A percentile compares a stretch with the other conserved stretches of the same genome.
phyloP scores from a whole-genome alignment of 768 basidiomycete species.

The Termitomyces sp. region DNA sequence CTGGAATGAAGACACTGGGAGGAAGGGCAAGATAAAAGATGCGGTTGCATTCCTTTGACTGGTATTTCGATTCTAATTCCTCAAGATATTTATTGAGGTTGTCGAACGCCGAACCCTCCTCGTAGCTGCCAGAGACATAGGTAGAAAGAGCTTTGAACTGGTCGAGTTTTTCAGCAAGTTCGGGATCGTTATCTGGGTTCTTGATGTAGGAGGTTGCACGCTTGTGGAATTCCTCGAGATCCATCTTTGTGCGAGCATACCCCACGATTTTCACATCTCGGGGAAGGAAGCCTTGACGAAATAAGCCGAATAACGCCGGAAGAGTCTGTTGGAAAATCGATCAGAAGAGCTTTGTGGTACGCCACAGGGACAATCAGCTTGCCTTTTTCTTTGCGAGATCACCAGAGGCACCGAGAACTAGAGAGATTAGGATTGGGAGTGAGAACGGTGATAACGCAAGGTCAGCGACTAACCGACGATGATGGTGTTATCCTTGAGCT shows the following conservation, averaged over 20 bases:
- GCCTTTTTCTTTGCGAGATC: constrained; percentile 99
- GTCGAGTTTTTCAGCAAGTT: constrained; percentile 61
- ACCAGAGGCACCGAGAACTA: constrained; percentile 94
- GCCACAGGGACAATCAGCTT: constrained; percentile 9
- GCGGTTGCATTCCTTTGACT: constrained; percentile 67
- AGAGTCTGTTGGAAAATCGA: constrained; percentile 62
- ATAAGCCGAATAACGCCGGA: constrained; percentile 92
- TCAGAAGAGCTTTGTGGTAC: constrained; percentile 9
- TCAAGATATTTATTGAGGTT: constrained; percentile 74
- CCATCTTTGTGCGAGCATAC: constrained; percentile 97
- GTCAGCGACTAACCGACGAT: constrained; percentile 68
- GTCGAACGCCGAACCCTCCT: constrained; percentile 77
- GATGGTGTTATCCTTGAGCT: constrained; percentile 84
- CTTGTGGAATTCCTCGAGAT: constrained; percentile 77
- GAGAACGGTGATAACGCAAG: constrained; percentile 8
- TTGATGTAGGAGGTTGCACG: constrained; percentile 87
- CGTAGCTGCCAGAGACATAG: constrained; percentile 89
- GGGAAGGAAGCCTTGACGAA: constrained; percentile 77
- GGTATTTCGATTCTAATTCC: constrained; percentile 73
- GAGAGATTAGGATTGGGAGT: constrained; percentile 7
- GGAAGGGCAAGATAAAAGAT: constrained; percentile 97
- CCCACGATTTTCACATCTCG: constrained; percentile 87
- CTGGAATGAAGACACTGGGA: constrained; percentile 93
- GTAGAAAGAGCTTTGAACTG: constrained; percentile 80
- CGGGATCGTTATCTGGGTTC: constrained; percentile 59